Evolutionary conservation across 345 rosid genomes (phyloP).

Genomic region (Rhodamnia rubescens): DNA sequence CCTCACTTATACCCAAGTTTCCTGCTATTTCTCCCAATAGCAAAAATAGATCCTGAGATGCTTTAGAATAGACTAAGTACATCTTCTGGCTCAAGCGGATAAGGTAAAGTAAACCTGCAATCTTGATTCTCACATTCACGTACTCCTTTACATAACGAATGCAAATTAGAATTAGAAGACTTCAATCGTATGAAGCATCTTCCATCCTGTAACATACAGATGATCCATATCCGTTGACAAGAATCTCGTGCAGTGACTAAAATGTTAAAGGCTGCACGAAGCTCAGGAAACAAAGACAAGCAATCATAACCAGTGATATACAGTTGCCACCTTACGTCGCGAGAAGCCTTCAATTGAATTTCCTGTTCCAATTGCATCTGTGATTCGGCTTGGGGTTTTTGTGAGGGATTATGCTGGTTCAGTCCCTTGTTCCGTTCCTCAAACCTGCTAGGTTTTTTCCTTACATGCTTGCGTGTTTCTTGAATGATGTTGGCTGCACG

Average conservation of each 20-base stretch:
- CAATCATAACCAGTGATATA: slow-evolving; percentile 22
- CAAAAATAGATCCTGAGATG: neutral
- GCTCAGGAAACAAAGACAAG: neutral
- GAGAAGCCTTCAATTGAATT: slow-evolving; percentile 95
- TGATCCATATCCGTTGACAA: neutral
- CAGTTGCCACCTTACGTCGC: slow-evolving; percentile 97
- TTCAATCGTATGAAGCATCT: neutral
- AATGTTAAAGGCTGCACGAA: neutral
- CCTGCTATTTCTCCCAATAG: neutral
- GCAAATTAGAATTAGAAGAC: neutral
- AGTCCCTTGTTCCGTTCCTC: slow-evolving; percentile 22
- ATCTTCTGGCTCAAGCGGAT: neutral
- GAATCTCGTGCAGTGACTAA: neutral
- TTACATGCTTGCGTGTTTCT: slow-evolving; percentile 72
- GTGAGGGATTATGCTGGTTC: slow-evolving; percentile 5
- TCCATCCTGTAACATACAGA: neutral
- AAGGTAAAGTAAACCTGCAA: neutral
- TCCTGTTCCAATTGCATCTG: slow-evolving; percentile 56
- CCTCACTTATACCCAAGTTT: neutral
- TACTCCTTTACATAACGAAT: neutral
- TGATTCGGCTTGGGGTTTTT: slow-evolving; percentile 26
- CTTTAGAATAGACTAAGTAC: neutral
- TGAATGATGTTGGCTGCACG: slow-evolving; percentile 80
- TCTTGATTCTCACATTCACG: neutral
- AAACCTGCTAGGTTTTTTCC: slow-evolving; percentile 37